phyloP scores from a whole-genome alignment of 108 stramenopile species.

The Pseudonitzschia multiseries region DNA sequence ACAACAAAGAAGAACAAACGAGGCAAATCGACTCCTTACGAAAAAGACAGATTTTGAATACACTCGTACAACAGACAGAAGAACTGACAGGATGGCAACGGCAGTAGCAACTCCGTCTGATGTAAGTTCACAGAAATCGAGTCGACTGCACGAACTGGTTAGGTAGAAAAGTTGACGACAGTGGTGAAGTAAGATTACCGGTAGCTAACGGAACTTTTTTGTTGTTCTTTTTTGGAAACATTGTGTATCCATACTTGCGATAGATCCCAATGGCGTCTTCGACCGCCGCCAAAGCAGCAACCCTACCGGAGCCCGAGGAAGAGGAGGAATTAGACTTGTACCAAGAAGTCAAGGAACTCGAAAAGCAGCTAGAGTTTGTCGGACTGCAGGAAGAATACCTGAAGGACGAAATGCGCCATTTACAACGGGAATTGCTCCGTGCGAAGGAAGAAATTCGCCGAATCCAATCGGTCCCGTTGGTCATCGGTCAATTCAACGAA shows the following conservation, averaged over 20 bases:
- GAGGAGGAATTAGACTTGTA: slow-evolving; percentile 64
- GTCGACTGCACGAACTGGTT: neutral
- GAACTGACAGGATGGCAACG: neutral
- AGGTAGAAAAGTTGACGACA: neutral
- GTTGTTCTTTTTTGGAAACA: neutral
- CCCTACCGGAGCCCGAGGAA: neutral
- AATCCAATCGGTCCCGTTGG: slow-evolving; percentile 97
- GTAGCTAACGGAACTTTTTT: neutral
- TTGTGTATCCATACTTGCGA: neutral
- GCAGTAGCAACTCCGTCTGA: slow-evolving; percentile 4
- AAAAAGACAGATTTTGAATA: neutral
- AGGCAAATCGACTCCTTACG: no score
- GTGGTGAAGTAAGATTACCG: neutral
- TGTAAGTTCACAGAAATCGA: neutral
- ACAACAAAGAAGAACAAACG: no score
- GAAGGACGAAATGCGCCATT: slow-evolving; percentile 99
- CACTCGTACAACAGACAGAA: neutral
- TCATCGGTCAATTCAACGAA: slow-evolving; percentile 99
- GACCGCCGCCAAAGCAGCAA: neutral
- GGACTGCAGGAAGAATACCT: slow-evolving; percentile 98
- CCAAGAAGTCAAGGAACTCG: slow-evolving; percentile 85
- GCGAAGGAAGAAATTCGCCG: slow-evolving; percentile 98
- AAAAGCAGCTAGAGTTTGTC: slow-evolving; percentile 91
- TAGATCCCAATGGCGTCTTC: slow-evolving; percentile 10
- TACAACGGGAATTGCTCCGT: slow-evolving; percentile 96